Evolutionary conservation across 176 grass and related monocot species (phyloP).

Genomic region (Pontederia crassipes): DNA sequence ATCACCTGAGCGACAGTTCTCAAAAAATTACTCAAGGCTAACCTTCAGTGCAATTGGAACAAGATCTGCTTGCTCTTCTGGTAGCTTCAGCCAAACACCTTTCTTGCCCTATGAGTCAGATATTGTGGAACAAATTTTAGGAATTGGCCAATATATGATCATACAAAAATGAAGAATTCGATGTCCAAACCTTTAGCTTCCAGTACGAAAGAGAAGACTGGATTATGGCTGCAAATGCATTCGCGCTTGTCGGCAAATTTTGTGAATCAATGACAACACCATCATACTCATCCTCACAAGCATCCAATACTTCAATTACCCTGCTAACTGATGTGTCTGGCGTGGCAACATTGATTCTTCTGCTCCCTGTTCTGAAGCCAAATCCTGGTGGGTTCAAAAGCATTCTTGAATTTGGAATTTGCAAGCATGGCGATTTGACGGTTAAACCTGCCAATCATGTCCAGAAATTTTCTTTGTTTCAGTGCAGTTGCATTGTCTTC

Average conservation of each 20-base stretch:
- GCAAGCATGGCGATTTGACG: conserved; percentile 18
- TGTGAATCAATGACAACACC: conserved; percentile 38
- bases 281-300: conserved; percentile 57
- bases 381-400: not conserved
- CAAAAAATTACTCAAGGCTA: conserved; percentile 3
- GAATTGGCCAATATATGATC: not conserved
- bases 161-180: not conserved
- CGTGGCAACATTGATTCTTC: conserved; percentile 22
- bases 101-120: conserved; percentile 35
- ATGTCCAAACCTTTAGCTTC: conserved; percentile 31
- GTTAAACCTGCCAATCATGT: conserved; percentile 24
- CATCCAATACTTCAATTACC: conserved; percentile 38
- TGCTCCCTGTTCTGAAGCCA: conserved; percentile 15
- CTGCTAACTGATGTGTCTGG: conserved; percentile 21
- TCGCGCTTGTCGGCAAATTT: conserved; percentile 32
- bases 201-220: conserved; percentile 44
- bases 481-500: no score
- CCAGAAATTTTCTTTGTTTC: no score
- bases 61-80: conserved; percentile 44
- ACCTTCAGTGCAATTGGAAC: conserved; percentile 55
- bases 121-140: not conserved
- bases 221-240: conserved; percentile 49
- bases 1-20: no score
- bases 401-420: conserved; percentile 18
- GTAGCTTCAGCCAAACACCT: conserved; percentile 56